Base-by-base conservation (phyloP, 495 filamentous ascomycete genomes). In the Penicillium coffeae region DNA sequence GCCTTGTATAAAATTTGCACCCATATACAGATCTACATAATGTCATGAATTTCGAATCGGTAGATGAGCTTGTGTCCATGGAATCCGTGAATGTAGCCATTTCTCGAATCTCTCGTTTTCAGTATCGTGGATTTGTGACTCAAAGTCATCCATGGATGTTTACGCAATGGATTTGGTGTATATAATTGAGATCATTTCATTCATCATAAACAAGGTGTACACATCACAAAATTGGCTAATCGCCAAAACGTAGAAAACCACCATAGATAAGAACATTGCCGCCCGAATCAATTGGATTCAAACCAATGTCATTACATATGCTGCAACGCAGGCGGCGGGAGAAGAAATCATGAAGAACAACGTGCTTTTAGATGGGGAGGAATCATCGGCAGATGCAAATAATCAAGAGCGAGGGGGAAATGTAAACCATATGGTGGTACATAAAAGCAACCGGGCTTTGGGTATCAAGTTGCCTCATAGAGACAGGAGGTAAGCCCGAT, bases 391-490 rank as follows among this genome's bases (percentile, higher is more conserved):
- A 13, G 16, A 8, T 16, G n/a, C 15, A 18, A 6, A 14, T 36
- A 16, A 13, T 35, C 20, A 13, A 40, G 16, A 21, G 33, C 27
- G 44, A 41, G 20, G 32, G 9, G 42, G 22, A 16, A 54, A 42
- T 47, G 32, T 37, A 55, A 51, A 50, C 53, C 54, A 41, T 50
- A 50, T 63, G 47, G 43, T 60, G 40, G 45, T 58, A 66, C 67
- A 63, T 50, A 45, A 51, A 45, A 52, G 61, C 56, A 62, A 63
- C n/a, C 69, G 60, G 62, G 59, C 56, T 60, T 57, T 66, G 69
- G 69, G 69, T 72, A 72, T 72, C 69, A 72, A 62, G 52, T 35
- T 42, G 44, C 32, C 57, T 43, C 42, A 27, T 21, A 19, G 27
- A 38, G 43, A 39, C 13, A 34, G 21, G 50, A 50, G 40, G 34